Conservation (phyloP, 2,329 filamentous ascomycete species). For the Scedosporium boydii region DNA sequence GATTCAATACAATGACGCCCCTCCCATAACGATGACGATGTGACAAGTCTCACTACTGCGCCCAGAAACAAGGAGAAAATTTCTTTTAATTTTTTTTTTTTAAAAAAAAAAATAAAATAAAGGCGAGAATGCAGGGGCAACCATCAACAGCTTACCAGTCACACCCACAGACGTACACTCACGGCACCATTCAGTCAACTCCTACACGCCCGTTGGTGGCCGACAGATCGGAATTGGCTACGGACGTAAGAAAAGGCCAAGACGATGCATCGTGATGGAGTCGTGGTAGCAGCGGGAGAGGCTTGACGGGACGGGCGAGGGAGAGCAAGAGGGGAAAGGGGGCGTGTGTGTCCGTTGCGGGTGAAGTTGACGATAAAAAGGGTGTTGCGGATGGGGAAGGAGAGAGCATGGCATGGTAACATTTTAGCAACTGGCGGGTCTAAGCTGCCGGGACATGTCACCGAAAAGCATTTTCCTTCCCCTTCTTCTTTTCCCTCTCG, state of each 20-base stretch:
- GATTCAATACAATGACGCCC: too few species aligned
- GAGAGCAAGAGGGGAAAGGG: neutral
- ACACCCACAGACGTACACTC: neutral
- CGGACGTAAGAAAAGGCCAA: neutral
- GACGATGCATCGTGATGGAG: neutral
- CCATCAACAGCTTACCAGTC: neutral
- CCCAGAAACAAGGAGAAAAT: neutral
- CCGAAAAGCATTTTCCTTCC: neutral
- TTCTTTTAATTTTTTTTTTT: too few species aligned
- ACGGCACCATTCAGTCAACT: neutral
- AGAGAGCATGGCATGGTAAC: neutral
- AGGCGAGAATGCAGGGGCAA: neutral
- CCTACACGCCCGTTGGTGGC: neutral
- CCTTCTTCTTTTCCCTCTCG: neutral
- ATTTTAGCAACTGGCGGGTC: neutral
- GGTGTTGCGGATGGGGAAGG: neutral
- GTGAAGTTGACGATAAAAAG: neutral
- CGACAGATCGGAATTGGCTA: neutral
- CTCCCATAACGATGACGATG: too few species aligned
- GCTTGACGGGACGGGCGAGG: neutral
- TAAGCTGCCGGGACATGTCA: neutral
- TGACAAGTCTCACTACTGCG: too few species aligned
- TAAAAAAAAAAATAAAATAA: neutral
- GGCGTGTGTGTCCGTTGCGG: neutral
- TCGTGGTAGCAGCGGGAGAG: neutral